Conservation (phyloP, 2,329 filamentous ascomycete species). For the Colletotrichum tabaci region DNA sequence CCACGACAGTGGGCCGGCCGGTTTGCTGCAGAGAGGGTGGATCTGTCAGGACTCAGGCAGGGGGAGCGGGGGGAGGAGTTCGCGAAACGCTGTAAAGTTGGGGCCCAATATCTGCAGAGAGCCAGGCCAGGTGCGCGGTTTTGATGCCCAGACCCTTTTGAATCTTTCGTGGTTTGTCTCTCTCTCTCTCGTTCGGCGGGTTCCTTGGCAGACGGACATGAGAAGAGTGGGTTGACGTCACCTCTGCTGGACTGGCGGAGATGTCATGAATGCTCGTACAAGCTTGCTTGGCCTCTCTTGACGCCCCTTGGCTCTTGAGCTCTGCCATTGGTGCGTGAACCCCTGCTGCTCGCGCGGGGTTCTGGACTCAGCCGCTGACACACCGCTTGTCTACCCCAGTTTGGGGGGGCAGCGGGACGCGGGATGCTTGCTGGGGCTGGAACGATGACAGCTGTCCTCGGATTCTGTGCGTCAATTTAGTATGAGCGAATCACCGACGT, state of each 20-base stretch:
- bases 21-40: background rate
- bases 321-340: conserved; percentile 10
- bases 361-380: conserved; percentile 27
- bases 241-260: conserved; percentile 2
- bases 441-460: conserved; percentile 15
- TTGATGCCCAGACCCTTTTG: conserved; percentile 15
- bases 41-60: background rate
- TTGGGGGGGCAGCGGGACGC: background rate
- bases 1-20: conserved; percentile 13
- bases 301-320: background rate
- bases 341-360: conserved; percentile 25
- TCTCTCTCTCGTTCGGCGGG: conserved; percentile 5
- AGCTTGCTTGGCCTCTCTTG: conserved; percentile 2
- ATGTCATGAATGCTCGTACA: conserved; percentile 8
- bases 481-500: background rate
- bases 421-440: background rate
- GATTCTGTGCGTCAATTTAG: background rate
- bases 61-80: background rate
- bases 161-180: background rate
- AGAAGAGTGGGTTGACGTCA: conserved; percentile 24
- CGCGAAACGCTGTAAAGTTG: background rate
- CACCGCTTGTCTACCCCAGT: conserved; percentile 22
- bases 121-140: background rate
- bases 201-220: conserved; percentile 19
- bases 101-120: conserved; percentile 7